These are phyloP conservation scores for Plectranthus barbatus DNA, from an alignment of 257 asterid species.

Conservation along the genomic window DNA sequence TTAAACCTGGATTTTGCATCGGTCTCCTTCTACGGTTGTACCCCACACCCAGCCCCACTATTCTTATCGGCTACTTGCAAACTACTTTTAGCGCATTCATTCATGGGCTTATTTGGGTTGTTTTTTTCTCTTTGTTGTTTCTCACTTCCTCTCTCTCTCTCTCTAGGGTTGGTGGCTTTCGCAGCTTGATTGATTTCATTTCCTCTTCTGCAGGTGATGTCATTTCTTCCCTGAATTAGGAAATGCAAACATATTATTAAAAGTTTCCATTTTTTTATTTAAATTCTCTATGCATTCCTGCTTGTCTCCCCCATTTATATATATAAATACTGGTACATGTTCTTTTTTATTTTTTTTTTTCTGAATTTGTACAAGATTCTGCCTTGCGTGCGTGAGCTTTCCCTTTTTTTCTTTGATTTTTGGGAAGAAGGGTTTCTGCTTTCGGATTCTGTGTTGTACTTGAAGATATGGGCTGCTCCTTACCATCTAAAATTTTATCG, in stretches of 20 bases:
- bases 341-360: no score
- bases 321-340: neutral
- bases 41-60: conserved; percentile 1
- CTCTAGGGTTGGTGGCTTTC: conserved; percentile 33
- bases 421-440: conserved; percentile 21
- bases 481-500: neutral
- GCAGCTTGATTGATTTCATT: neutral
- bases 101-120: neutral
- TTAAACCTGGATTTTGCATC: no score
- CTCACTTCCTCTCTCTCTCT: conserved; percentile 12
- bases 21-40: no score
- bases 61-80: conserved; percentile 5
- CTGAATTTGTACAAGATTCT: neutral
- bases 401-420: neutral
- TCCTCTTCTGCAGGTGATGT: conserved; percentile 23
- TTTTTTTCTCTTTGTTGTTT: neutral
- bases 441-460: conserved; percentile 25
- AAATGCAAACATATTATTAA: neutral
- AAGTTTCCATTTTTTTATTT: conserved; percentile 9
- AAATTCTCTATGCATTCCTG: neutral
- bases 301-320: neutral
- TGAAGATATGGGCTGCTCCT: conserved; percentile 21
- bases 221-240: conserved; percentile 31
- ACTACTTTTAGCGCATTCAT: conserved; percentile 11
- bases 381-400: neutral